Conservation (phyloP, 1,284 basidiomycete genomes). For the Leccinum huronense region DNA sequence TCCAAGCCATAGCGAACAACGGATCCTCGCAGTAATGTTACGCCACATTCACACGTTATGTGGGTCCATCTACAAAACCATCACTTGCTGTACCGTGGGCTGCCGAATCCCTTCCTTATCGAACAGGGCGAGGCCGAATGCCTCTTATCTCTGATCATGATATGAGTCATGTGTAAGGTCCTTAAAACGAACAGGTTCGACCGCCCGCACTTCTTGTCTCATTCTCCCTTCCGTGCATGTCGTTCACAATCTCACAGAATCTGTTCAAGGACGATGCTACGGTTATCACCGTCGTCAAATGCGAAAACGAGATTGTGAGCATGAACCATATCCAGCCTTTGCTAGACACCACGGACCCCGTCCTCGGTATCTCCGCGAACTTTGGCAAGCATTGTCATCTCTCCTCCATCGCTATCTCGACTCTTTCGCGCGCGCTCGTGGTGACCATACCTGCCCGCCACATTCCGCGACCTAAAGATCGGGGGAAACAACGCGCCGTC, state of each 20-base stretch:
- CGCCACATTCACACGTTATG: not conserved
- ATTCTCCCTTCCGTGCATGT: not conserved
- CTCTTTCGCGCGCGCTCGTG: slow-evolving; percentile 32
- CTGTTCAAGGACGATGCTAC: slow-evolving; percentile 2
- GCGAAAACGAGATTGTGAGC: not conserved
- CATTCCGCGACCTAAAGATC: slow-evolving; percentile 6
- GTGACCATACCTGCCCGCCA: slow-evolving; percentile 28
- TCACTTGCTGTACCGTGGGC: not conserved
- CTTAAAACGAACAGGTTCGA: not conserved
- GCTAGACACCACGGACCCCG: slow-evolving; percentile 23
- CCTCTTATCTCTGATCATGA: not conserved
- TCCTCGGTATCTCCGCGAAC: slow-evolving; percentile 38
- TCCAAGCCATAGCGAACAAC: too few relatives aligned
- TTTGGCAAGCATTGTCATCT: slow-evolving; percentile 37
- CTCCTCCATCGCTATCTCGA: slow-evolving; percentile 38
- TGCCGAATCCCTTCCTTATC: not conserved
- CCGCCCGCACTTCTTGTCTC: not conserved
- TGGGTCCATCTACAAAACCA: not conserved
- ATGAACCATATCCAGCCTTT: slow-evolving; percentile 25
- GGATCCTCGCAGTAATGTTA: not conserved
- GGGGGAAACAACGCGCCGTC: slow-evolving; percentile 18
- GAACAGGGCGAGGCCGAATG: not conserved
- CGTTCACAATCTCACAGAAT: slow-evolving; percentile 5
- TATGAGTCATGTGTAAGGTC: too few relatives aligned
- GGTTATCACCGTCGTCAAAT: not conserved